A percentile compares a stretch with the other conserved stretches of the same genome.
Conservation (phyloP, 2,329 filamentous ascomycete genomes). For the Cordyceps javanica region DNA sequence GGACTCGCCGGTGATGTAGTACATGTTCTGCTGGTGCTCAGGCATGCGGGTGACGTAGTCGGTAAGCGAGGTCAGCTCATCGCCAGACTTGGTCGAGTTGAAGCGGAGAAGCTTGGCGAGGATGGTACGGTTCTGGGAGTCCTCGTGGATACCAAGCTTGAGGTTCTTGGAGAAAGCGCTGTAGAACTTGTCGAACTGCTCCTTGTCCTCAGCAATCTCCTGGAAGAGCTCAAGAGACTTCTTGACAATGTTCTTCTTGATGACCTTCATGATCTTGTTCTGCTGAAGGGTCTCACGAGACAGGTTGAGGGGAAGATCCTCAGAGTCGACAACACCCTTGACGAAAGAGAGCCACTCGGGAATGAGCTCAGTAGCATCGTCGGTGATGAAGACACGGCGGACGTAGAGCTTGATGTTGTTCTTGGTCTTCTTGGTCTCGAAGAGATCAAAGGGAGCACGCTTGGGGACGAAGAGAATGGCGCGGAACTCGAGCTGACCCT, state of each 20-base stretch:
- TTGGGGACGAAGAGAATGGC: constrained; percentile 99
- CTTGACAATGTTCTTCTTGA: constrained; percentile 99
- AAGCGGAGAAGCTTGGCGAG: constrained; percentile 98
- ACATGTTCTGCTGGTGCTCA: constrained; percentile 99
- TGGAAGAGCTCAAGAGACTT: constrained; percentile 99
- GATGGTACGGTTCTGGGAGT: constrained; percentile 87
- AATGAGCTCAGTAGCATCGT: constrained; percentile 97
- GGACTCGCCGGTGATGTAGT: constrained; percentile 99
- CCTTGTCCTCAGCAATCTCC: constrained; percentile 98
- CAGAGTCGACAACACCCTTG: constrained; percentile 99
- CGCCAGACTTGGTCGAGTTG: constrained; percentile 97
- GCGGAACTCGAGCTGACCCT: constrained; percentile 99
- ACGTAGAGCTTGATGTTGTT: constrained; percentile 99
- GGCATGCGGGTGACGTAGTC: constrained; percentile 99
- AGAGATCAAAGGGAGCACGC: constrained; percentile 98
- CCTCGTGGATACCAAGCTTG: constrained; percentile 99
- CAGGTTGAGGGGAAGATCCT: constrained; percentile 98
- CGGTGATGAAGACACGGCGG: constrained; percentile 99
- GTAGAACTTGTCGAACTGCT: constrained; percentile 99
- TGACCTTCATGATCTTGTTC: constrained; percentile 99
- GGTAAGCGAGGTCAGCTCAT: constrained; percentile 86
- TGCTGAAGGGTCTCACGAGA: constrained; percentile 99
- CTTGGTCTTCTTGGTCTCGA: constrained; percentile 99
- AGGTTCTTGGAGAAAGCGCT: constrained; percentile 99
- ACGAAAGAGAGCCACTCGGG: constrained; percentile 99